Evolutionary conservation across 352 stramenopile genomes (phyloP), one percentile per base, ranked within the genome.

Genomic region (Globisporangium viniferum): DNA sequence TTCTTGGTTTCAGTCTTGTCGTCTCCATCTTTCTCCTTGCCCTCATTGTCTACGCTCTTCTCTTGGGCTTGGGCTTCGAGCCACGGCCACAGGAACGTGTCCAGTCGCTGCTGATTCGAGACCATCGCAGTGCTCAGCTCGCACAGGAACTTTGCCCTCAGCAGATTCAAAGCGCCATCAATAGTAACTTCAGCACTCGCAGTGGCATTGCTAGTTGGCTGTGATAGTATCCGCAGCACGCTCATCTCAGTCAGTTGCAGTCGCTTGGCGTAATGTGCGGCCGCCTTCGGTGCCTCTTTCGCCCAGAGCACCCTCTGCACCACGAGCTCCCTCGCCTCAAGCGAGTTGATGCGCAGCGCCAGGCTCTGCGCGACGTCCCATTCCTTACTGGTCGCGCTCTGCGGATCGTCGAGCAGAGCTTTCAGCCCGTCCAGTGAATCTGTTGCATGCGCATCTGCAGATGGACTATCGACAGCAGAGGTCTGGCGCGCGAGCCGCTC

Each of bases 201-300:
- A 78, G 63, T 59, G 66, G 5, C 6, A 39, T 44, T 20, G 24
- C 15, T n/a, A 5, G 24, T 12, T 35, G 15, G 20, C 1, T 24
- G 20, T 24, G 33, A 22, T 15, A 75, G 59, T 2, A 67, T 57
- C 20, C 14, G 48, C 64, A 91, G 20, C 5, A 88, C 57, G 36
- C 84, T 79, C 36, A 72, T 33, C 2, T 68, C 55, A 6, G 49
- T 39, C 48, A 90, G 15, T 48, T 68, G 61, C 33, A 93, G 70
- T 1, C 86, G 84, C 64, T 83, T 80, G 27, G 81, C 78, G 73
- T 93, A 93, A 63, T 93, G 86, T 22, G 78, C 86, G 3, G 84
- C 86, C 4, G 84, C 84, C 46, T 75, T 75, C 4, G 78, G 77
- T n/a, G 72, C 76, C 36, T 76, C 39, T 18, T 74, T 77, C 8